Conservation (phyloP, 371 early-diverging fungal genomes). For the Polyrhizophydium stewartii region DNA sequence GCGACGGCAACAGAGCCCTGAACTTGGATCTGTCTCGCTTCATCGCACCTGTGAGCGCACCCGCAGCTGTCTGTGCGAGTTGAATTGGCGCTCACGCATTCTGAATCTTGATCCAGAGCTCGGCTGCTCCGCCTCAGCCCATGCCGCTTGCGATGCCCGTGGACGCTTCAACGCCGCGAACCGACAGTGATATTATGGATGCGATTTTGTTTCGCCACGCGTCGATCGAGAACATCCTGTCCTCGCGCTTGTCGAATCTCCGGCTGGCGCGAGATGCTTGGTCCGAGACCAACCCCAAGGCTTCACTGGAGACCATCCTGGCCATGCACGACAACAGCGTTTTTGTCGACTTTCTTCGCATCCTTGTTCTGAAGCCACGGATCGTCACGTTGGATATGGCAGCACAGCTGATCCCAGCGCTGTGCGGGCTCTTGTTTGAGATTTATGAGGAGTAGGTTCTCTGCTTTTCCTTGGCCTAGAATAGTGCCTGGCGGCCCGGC, state of each 20-base stretch:
- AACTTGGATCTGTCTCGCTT: conserved; percentile 39
- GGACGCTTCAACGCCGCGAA: conserved; percentile 9
- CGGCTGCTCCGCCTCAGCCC: conserved; percentile 5
- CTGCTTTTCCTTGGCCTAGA: neutral
- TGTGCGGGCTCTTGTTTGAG: conserved; percentile 43
- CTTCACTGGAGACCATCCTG: conserved; percentile 25
- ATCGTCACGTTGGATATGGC: conserved; percentile 39
- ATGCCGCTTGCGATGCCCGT: conserved; percentile 9
- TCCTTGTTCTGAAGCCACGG: conserved; percentile 37
- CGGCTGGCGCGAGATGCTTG: conserved; percentile 27
- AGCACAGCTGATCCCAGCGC: conserved; percentile 33
- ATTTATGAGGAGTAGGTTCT: conserved; percentile 47
- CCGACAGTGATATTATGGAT: conserved; percentile 33
- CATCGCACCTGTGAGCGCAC: conserved; percentile 9
- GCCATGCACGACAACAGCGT: conserved; percentile 30
- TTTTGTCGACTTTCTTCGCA: conserved; percentile 33
- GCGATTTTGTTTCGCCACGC: conserved; percentile 35
- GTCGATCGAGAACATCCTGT: conserved; percentile 34
- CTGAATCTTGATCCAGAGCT: too few relatives aligned
- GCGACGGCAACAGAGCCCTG: conserved; percentile 28
- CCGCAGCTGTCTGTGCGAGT: too few relatives aligned
- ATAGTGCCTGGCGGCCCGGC: neutral
- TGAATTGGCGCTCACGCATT: too few relatives aligned
- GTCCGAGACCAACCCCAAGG: conserved; percentile 33
- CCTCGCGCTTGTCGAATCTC: conserved; percentile 23